Conservation (phyloP, 2,329 filamentous ascomycete genomes). For the Fusarium nanum region DNA sequence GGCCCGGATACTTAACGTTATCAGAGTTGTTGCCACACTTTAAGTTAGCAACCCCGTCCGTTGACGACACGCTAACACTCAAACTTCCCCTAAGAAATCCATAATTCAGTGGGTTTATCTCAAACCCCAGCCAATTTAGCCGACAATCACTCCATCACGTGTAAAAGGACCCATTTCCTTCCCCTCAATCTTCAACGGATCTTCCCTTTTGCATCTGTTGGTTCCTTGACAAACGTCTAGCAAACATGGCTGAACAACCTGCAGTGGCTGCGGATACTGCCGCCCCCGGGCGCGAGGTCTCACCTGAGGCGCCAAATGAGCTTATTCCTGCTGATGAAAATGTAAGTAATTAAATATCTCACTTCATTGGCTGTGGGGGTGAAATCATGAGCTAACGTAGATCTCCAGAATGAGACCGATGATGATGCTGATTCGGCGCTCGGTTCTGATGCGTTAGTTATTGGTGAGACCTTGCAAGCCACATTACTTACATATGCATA, state of each 20-base stretch:
- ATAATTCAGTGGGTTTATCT: not conserved
- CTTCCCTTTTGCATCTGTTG: not conserved
- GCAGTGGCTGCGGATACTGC: not conserved
- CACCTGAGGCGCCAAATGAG: not conserved
- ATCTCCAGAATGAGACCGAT: not conserved
- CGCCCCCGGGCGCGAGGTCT: not conserved
- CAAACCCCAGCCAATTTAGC: not conserved
- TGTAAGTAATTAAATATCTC: not conserved
- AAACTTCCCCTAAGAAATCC: not conserved
- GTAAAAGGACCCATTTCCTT: not conserved
- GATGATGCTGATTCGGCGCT: slow-evolving; percentile 6
- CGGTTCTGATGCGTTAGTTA: slow-evolving; percentile 3
- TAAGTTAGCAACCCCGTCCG: not conserved
- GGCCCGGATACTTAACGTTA: not conserved
- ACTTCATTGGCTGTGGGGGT: not conserved
- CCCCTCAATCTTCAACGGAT: not conserved
- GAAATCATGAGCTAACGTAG: not conserved
- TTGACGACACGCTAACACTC: not conserved
- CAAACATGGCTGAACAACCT: not conserved
- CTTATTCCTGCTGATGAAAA: not conserved
- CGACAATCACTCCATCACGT: slow-evolving; percentile 2
- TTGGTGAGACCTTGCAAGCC: not conserved
- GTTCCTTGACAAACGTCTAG: not conserved
- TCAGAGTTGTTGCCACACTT: not conserved
- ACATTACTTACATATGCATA: no score